Evolutionary conservation across 441 rosid genomes (phyloP), one percentile per base, ranked within the genome.

Genomic region (Sinapis alba): DNA sequence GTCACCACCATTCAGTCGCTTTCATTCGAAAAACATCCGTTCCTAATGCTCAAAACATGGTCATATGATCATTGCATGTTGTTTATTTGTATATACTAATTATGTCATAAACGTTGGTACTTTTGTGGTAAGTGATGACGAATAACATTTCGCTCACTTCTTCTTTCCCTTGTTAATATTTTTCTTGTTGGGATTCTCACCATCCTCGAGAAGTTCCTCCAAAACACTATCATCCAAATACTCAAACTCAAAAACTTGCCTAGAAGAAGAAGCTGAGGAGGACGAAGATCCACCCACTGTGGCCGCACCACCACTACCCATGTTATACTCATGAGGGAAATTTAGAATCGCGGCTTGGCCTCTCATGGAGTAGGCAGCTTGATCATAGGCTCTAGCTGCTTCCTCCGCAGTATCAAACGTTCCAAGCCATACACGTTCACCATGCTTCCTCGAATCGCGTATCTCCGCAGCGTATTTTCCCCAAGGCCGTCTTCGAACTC

Each of bases 321-420:
- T 64, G 1, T 83, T 86, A 67, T 88, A 85, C 79, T 89, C 95
- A 2, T 76, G 60, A 2, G 92, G 90, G 58, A 89, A 89, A 60
- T 89, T 89, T 13, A 89, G 82, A 69, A 89, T 69, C 1, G 95
- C 90, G 36, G 80, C 69, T 57, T 81, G 85, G 27, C 92, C 95
- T 71, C 92, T 84, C 92, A 89, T 88, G 19, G 83, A 56, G 64
- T 81, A 89, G 12, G 95, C 92, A 1, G 95, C 92, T 53, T 84
- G 78, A 41, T 89, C 95, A 21, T 89, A 89, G 0, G 92, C 95
- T 66, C 92, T 50, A 21, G 95, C 95, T 0, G 95, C 95, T 15
- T 86, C 95, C 82, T 88, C 92, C 0, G 94, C 94, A 0, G 92
- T 84, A 81, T 81, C 81, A 65, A 90, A 90, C 3, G 95, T 90